phyloP scores from a whole-genome alignment of 495 filamentous ascomycete genomes.

The Tuber microsphaerosporum region DNA sequence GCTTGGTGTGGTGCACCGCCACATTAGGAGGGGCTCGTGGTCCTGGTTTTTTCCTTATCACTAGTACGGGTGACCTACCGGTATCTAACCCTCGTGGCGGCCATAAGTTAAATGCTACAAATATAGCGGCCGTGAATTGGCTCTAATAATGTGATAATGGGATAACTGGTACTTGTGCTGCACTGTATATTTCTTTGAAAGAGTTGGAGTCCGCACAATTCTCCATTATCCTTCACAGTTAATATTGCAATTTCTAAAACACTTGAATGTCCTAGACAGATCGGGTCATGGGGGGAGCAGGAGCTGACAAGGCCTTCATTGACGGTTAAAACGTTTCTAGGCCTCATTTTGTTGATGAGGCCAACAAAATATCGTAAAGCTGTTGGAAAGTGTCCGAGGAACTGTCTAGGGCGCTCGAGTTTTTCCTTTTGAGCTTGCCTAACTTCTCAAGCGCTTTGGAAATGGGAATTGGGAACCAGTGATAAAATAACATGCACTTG shows the following conservation, averaged over 20 bases:
- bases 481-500: background rate
- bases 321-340: background rate
- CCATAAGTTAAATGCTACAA: background rate
- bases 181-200: background rate
- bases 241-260: background rate
- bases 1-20: background rate
- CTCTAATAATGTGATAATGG: background rate
- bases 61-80: too few relatives aligned
- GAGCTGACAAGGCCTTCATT: background rate
- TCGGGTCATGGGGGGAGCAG: background rate
- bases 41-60: background rate
- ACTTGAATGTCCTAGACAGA: background rate
- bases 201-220: background rate
- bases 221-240: background rate
- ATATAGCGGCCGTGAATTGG: background rate
- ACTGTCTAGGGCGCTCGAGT: background rate
- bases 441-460: background rate
- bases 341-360: too few relatives aligned
- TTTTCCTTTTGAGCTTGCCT: background rate
- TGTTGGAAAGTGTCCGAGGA: background rate
- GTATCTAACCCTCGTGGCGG: too few relatives aligned
- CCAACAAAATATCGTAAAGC: background rate
- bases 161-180: background rate
- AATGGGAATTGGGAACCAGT: background rate
- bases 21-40: background rate